These are phyloP conservation scores for Tulasnella calospora DNA, from an alignment of 768 basidiomycete genomes.

Conservation along the genomic window DNA sequence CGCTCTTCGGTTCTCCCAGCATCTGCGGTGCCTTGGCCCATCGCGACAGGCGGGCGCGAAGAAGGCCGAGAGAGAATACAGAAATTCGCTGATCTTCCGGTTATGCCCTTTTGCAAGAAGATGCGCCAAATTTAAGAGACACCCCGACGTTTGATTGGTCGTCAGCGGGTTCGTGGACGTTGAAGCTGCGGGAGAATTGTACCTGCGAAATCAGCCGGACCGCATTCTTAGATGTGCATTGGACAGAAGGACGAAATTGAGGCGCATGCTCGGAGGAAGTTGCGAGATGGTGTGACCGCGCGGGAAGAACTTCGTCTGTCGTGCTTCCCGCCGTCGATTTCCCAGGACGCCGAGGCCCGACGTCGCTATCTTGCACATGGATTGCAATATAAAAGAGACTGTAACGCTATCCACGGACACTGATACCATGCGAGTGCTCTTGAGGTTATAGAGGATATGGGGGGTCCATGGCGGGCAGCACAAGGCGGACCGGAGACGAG, in stretches of 20 bases:
- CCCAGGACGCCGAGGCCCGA: background rate
- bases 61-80: background rate
- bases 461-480: background rate
- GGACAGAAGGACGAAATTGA: conserved; percentile 8
- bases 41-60: background rate
- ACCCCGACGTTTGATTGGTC: background rate
- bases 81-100: background rate
- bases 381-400: background rate
- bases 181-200: background rate
- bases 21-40: background rate
- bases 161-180: background rate
- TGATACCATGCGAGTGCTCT: background rate
- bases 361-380: background rate
- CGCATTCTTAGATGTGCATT: background rate
- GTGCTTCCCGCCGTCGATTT: background rate
- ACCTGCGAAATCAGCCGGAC: background rate
- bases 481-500: background rate
- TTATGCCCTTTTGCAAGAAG: background rate
- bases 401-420: background rate
- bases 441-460: background rate
- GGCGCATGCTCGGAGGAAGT: conserved; percentile 19
- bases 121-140: background rate
- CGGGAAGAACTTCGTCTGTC: background rate
- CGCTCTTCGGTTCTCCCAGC: background rate
- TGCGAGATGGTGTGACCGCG: background rate